Evolutionary conservation across 257 asterid species (phyloP), one percentile per base, ranked within the genome.

Genomic region (Hygrophila difformis): DNA sequence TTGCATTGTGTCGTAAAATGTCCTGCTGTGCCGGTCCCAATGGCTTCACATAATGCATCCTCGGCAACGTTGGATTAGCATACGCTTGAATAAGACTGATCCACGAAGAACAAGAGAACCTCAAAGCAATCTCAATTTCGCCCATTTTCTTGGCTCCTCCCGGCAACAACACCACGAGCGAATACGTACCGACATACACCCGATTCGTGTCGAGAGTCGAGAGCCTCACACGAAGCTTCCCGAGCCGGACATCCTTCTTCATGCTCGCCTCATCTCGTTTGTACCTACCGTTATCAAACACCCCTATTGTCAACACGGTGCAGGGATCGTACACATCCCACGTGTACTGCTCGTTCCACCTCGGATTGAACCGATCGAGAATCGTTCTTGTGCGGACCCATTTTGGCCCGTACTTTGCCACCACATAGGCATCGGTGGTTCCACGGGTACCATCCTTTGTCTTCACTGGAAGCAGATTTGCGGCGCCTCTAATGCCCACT

Each of bases 321-420:
- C 93, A 84, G 0, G 97, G 95, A 59, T 87, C 97, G 16, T 73
- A 87, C n/a, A 84, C 92, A 8, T 87, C 94, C 93, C 95, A 87
- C 2, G 84, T 76, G 62, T 87, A 87, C 43, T 87, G 97, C 69
- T 83, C 93, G 22, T 83, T 83, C 97, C 95, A 87, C 24, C 97
- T 66, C 0, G 93, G 95, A 57, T 84, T 83, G 35, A 83, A 83
- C n/a, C 92, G 93, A 8, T 87, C 93, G 0, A 82, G 69, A 13
- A 87, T 77, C 3, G 97, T 77, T 1, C 97, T 75, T 0, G 97
- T 87, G 1, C 94, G 73, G 18, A 69, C 83, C 97, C 94, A 87
- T 72, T 87, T 82, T 1, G 97, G 94, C 15, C 97, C 97, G 39
- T 82, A 82, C 31, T 87, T 87, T 0, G 94, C 91, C 19, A 87